Base-by-base conservation (phyloP, 345 rosid species). In the Eucalyptus albens region DNA sequence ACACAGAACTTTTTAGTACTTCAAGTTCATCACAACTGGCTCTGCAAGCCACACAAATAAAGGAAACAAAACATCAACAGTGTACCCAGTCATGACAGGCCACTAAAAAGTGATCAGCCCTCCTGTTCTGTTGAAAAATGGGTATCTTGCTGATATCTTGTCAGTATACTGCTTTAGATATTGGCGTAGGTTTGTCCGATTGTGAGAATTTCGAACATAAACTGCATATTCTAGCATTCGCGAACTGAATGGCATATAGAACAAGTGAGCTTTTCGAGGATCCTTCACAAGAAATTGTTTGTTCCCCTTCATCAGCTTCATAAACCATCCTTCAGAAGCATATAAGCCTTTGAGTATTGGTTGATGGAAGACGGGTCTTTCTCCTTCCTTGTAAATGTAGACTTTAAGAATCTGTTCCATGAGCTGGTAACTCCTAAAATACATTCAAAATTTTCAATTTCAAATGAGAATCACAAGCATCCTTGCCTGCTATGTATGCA, bases 241-340 rank as follows among this genome's bases (percentile, higher is more conserved):
- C 1, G 99, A 96, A 93, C 99, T 96, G 89, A 97, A 98, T 89
- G 99, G 99, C 98, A 97, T 95, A 91, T 97, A 97, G 92, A 94
- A 97, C 67, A 97, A 90, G 91, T 97, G 98, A 87, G 99, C 99
- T 77, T 91, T 96, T 91, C 92, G 93, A 47, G 98, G 98, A 51
- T 98, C 97, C 91, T 97, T 98, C 86, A 96, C 99, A 26, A 92
- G 88, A 89, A 92, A 96, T 86, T 50, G 98, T 90, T 93, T 96
- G 89, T 92, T 96, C 88, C 94, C 96, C 94, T 95, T 97, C 99
- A 97, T 94, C 91, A 97, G 94, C 92, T 97, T 98, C 99, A 98
- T 98, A 90, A 98, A 98, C 99, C 99, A 98, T 86, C 99, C 99
- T 67, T 98, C 99, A 8, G 99, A 98, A 85, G 99, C 99, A 92